phyloP scores from a whole-genome alignment of 2,329 filamentous ascomycete species.

The Parastagonospora avenae region DNA sequence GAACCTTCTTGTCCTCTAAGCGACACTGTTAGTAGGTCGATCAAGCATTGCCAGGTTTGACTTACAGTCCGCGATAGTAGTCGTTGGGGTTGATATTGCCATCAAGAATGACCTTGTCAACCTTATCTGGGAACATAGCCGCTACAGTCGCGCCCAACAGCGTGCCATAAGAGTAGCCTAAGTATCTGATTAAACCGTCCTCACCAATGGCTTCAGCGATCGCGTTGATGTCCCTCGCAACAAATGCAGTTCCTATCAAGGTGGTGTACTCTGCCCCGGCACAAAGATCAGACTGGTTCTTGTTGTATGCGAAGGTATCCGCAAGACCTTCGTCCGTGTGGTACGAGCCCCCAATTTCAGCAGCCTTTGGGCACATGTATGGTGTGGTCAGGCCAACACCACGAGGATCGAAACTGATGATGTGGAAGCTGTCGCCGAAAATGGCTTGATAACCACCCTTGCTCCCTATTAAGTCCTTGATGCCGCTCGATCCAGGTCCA shows the following conservation, averaged over 20 bases:
- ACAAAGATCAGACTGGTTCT: neutral
- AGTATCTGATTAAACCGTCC: conserved; percentile 50
- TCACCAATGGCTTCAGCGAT: conserved; percentile 53
- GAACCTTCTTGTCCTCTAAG: conserved; percentile 4
- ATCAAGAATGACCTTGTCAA: conserved; percentile 41
- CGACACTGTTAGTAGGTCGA: neutral
- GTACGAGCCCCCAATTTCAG: neutral
- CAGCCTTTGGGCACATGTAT: neutral
- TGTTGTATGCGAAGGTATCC: neutral
- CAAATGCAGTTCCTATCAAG: conserved; percentile 51
- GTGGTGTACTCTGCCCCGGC: neutral
- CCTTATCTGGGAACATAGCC: conserved; percentile 28
- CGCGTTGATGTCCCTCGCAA: conserved; percentile 52
- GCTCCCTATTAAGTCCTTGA: neutral
- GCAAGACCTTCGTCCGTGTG: neutral
- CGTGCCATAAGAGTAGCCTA: conserved; percentile 50
- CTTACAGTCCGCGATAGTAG: conserved; percentile 10
- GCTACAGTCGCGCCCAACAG: conserved; percentile 35
- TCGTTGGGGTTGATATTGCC: conserved; percentile 45
- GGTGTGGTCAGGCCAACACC: conserved; percentile 1
- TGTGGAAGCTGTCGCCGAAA: conserved; percentile 1
- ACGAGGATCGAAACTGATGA: conserved; percentile 8
- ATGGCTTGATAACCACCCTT: neutral
- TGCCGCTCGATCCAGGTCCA: neutral
- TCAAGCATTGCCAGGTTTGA: neutral